These are phyloP conservation scores for Wakefieldia striispora DNA, from an alignment of 768 basidiomycete genomes.

Conservation along the genomic window DNA sequence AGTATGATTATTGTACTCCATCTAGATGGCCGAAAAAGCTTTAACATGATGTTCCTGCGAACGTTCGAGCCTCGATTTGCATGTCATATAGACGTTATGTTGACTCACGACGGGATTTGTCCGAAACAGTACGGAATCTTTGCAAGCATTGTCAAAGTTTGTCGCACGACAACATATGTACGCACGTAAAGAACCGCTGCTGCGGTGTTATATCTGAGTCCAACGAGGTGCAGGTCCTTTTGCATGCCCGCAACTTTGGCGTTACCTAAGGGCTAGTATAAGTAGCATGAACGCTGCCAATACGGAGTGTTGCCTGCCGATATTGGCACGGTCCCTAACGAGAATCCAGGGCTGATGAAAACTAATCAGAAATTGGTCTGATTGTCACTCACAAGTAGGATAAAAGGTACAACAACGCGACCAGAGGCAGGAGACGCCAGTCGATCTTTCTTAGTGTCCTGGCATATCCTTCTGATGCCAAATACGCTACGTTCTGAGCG, in stretches of 20 bases:
- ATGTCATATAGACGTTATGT: background rate
- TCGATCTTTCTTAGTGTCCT: background rate
- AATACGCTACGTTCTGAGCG: too few relatives aligned
- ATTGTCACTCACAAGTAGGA: background rate
- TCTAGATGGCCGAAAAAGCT: constrained; percentile 23
- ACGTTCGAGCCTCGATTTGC: background rate
- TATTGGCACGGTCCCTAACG: too few relatives aligned
- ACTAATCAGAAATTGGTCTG: too few relatives aligned
- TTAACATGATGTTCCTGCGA: constrained; percentile 27
- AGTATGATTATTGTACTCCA: constrained; percentile 19
- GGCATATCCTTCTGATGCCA: too few relatives aligned
- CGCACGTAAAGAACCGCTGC: constrained; percentile 34
- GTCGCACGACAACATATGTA: background rate
- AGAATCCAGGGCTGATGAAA: too few relatives aligned
- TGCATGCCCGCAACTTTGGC: constrained; percentile 43
- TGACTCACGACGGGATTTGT: constrained; percentile 31
- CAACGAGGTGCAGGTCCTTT: constrained; percentile 27
- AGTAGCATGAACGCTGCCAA: too few relatives aligned
- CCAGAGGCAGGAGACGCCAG: too few relatives aligned
- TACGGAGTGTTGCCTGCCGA: too few relatives aligned
- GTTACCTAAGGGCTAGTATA: constrained; percentile 14
- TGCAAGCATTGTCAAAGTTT: background rate
- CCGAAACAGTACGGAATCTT: constrained; percentile 32
- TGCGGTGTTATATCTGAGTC: constrained; percentile 30
- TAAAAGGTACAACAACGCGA: too few relatives aligned